Evolutionary conservation across 805 yeast genomes (phyloP), one percentile per base, ranked within the genome.

Genomic region (Saccharomycopsis vini): DNA sequence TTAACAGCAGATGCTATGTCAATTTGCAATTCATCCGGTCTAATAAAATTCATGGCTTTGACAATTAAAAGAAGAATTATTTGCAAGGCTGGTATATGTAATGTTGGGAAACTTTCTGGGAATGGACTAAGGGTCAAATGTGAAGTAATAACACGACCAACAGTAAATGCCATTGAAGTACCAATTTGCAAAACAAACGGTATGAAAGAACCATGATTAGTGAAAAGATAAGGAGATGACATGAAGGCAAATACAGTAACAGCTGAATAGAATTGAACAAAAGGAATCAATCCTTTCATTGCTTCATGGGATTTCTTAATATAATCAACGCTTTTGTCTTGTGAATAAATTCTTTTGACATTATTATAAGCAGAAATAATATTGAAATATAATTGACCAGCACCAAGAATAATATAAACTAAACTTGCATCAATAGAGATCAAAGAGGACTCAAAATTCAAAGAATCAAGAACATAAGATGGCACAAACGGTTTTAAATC

Each of bases 91-190:
- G 96, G 83, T 47, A 86, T 68, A 30, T 75, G 68, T 68, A 78
- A 75, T 36, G 95, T 84, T 24, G 83, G 69, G 40, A 86, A 83
- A 51, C 73, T 54, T 58, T 68, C 63, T 39, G 97, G 97, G 69
- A 84, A 88, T 12, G 66, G 62, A 60, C 84, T 95, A 40, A 72
- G 64, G 1, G 96, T 85, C 52, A 90, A 73, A 60, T 89, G 97
- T 2, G 86, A 89, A 45, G 81, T 69, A 55, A 89, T 89, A 50
- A 89, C 86, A 58, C 92, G 75, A 3, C 97, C 97, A n/a, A 90
- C 97, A 3, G 77, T 68, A 56, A 84, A 81, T 1, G 97, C 95
- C 52, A 82, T 63, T 1, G 83, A 72, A 41, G 81, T 69, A 1
- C 95, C 94, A 55, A 84, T 77, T 23, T 89, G 73, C 38, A 82